Percentiles rank a stretch among this genome's conserved stretches.
Conservation (phyloP, 2,329 filamentous ascomycete species). For the Fusarium sp. region DNA sequence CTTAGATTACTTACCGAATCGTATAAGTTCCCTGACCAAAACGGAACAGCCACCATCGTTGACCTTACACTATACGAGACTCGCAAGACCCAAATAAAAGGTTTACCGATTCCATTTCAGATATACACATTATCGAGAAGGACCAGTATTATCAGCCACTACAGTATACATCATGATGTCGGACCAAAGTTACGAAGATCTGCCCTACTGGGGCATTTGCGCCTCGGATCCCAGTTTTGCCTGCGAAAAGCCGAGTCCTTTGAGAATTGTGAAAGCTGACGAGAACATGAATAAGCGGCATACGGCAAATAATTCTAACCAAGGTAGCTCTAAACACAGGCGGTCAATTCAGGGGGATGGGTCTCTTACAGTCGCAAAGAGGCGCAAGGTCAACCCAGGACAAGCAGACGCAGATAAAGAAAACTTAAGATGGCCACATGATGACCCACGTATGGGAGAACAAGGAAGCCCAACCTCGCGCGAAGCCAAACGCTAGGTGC, state of each 20-base stretch:
- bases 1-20: not conserved
- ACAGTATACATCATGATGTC: constrained; percentile 45
- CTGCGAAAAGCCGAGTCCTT: constrained; percentile 52
- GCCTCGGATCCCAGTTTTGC: constrained; percentile 32
- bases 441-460: not conserved
- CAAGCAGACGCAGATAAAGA: constrained; percentile 26
- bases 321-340: constrained; percentile 32
- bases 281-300: constrained; percentile 12
- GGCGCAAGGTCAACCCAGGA: constrained; percentile 34
- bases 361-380: constrained; percentile 49
- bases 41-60: not conserved
- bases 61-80: not conserved
- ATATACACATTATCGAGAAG: not conserved
- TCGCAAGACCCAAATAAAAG: not conserved
- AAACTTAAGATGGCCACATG: constrained; percentile 9
- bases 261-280: constrained; percentile 58
- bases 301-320: constrained; percentile 36
- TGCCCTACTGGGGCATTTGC: constrained; percentile 44
- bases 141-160: not conserved
- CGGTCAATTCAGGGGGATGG: constrained; percentile 16
- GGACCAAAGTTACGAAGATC: constrained; percentile 39
- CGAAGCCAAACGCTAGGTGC: constrained; percentile 12
- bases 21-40: not conserved
- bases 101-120: too few species aligned
- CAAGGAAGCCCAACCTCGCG: not conserved